Evolutionary conservation across 306 rosid species (phyloP).

Genomic region (Geum urbanum): DNA sequence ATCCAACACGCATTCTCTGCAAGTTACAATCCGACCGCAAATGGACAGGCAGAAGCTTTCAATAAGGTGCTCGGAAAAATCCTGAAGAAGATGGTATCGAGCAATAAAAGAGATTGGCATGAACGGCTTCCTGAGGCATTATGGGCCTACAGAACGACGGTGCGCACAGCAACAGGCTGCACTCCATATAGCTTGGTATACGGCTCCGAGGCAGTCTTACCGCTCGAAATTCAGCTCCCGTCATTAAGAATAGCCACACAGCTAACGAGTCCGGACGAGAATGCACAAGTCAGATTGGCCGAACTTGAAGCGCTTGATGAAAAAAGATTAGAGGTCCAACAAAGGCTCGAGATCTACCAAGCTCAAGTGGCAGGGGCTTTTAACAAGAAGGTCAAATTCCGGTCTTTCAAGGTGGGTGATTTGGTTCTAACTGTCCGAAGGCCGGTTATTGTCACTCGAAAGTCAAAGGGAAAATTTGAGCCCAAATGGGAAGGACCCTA

Average conservation of each 20-base stretch:
- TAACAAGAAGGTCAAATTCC: background rate
- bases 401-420: background rate
- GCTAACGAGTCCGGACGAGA: background rate
- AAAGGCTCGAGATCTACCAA: too few relatives aligned
- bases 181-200: background rate
- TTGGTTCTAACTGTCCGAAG: background rate
- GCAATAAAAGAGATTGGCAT: background rate
- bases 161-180: background rate
- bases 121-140: background rate
- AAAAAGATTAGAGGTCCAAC: too few relatives aligned
- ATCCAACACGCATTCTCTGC: background rate
- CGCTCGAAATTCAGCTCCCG: background rate
- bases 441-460: background rate
- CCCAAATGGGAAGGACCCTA: constrained; percentile 2
- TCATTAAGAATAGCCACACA: background rate
- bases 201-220: background rate
- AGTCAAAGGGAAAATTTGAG: background rate
- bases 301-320: too few relatives aligned
- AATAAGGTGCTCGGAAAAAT: background rate
- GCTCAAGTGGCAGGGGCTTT: background rate
- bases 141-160: background rate
- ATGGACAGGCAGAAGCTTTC: background rate
- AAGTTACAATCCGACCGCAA: background rate
- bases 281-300: background rate
- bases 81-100: background rate